These are phyloP conservation scores for Quercus lobata DNA, from an alignment of 331 rosid species.

Conservation along the genomic window DNA sequence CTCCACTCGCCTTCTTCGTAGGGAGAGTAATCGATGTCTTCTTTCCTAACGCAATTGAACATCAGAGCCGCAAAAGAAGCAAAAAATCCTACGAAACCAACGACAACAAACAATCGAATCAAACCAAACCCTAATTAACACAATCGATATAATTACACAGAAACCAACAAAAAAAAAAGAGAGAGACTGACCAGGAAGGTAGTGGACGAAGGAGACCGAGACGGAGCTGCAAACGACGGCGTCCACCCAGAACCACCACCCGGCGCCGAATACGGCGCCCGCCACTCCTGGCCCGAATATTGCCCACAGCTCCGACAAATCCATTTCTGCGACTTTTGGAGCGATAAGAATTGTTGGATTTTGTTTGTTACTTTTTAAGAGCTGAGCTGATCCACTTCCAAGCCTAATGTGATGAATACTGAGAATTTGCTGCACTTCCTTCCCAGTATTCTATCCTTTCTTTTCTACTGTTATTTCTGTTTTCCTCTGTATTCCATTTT, in stretches of 20 bases:
- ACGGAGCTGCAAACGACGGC: constrained; percentile 94
- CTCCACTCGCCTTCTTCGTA: constrained; percentile 99
- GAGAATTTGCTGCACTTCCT: not conserved
- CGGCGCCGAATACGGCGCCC: constrained; percentile 88
- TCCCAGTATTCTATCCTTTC: not conserved
- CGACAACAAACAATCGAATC: constrained; percentile 1
- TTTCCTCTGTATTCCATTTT: too few species aligned
- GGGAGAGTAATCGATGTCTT: constrained; percentile 93
- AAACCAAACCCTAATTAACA: constrained; percentile 36
- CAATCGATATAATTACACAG: not conserved
- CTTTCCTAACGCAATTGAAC: constrained; percentile 98
- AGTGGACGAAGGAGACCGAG: constrained; percentile 78
- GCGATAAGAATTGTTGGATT: not conserved
- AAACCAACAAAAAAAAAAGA: not conserved
- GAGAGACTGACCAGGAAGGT: constrained; percentile 67
- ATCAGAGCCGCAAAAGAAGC: constrained; percentile 91
- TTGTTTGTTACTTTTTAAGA: too few species aligned
- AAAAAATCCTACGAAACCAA: constrained; percentile 59
- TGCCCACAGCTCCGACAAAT: constrained; percentile 81
- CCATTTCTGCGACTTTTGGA: constrained; percentile 37
- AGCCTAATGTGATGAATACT: not conserved
- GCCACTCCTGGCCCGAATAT: constrained; percentile 96
- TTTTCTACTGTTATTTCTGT: not conserved
- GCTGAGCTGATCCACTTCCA: not conserved
- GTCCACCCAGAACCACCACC: constrained; percentile 99